Base-by-base conservation (phyloP, 495 filamentous ascomycete genomes). In the Aspergillus asperescens region DNA sequence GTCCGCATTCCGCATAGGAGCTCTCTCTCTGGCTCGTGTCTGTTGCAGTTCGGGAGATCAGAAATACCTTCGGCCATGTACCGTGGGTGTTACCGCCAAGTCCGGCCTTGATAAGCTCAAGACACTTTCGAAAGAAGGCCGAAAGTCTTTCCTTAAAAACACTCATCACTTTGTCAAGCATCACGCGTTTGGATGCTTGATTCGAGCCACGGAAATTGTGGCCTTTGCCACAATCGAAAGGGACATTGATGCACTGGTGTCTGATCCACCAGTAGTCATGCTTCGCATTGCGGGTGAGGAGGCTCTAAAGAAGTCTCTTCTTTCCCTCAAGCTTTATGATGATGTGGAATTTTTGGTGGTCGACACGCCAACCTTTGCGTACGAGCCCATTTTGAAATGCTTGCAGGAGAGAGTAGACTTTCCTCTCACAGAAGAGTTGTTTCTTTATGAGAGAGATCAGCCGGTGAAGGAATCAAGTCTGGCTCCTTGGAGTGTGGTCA, bases 331-430 rank as follows among this genome's bases (percentile, higher is more conserved):
- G 28, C 48, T 65, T 4, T 53, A 65, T 0, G 22, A 57, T 1
- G 50, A 68, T 28, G 59, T 84, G 5, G 29, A 62, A 9, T 70
- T 75, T 25, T 73, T 87, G 18, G 52, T 85, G 0, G 76, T 88
- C 3, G 75, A 87, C 48, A 82, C 86, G 0, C 65, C 87, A 0
- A 68, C 85, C 0, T 90, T 90, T 61, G 81, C 86, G 0, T 90
- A 82, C 55, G 83, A 89, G 50, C 88, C 87, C 0, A 72, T 92
- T 4, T 58, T 92, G 18, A 61, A 68, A 46, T 68, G 78, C 6
- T 62, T 92, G 5, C 81, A 89, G 62, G 63, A 69, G 1, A 81
- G 72, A 29, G 67, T 63, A 0, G 74, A 81, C 7, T 27, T 87
- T 3, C 73, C 83, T 0, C 57, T 89, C 13, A 50, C 65, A 2